Percentiles rank a stretch among this genome's conserved stretches.
These are phyloP conservation scores for Eutrema salsugineum DNA, from an alignment of 441 rosid species.

Conservation along the genomic window DNA sequence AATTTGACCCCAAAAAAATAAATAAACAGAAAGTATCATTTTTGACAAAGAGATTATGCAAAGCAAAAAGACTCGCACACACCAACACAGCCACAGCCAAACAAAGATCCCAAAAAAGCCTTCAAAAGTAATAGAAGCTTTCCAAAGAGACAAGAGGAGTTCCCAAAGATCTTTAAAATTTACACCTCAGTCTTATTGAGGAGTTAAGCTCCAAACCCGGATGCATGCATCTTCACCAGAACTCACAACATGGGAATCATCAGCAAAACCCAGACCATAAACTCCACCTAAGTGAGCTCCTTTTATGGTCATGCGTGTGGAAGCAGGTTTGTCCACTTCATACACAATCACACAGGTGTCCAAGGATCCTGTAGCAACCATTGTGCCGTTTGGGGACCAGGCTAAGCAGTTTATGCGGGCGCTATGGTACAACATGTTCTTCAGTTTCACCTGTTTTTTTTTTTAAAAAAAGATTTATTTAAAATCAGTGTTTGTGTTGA, in stretches of 20 bases:
- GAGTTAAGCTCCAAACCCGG: slow-evolving; percentile 71
- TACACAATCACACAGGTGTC: slow-evolving; percentile 87
- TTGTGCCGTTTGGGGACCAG: slow-evolving; percentile 83
- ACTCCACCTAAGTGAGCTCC: slow-evolving; percentile 97
- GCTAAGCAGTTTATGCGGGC: slow-evolving; percentile 98
- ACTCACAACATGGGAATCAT: slow-evolving; percentile 63
- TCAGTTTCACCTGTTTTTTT: slow-evolving; percentile 68
- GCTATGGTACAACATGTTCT: slow-evolving; percentile 92
- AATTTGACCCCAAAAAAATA: background rate
- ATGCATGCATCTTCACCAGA: slow-evolving; percentile 99
- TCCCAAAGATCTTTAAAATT: slow-evolving; percentile 6
- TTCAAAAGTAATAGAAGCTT: slow-evolving; percentile 8
- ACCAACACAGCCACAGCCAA: slow-evolving; percentile 14
- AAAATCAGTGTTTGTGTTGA: background rate
- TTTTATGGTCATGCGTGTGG: slow-evolving; percentile 72
- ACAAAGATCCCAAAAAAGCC: slow-evolving; percentile 1
- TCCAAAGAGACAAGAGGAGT: background rate
- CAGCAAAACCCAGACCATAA: slow-evolving; percentile 79
- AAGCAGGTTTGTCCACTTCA: slow-evolving; percentile 78
- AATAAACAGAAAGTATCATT: background rate
- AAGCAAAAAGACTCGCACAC: slow-evolving; percentile 6
- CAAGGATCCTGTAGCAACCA: slow-evolving; percentile 93
- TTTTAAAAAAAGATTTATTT: background rate
- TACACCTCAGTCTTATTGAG: slow-evolving; percentile 36
- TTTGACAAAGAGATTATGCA: slow-evolving; percentile 2